Base-by-base conservation (phyloP, 352 stramenopile species). In the Thalassiosira mediterranea region DNA sequence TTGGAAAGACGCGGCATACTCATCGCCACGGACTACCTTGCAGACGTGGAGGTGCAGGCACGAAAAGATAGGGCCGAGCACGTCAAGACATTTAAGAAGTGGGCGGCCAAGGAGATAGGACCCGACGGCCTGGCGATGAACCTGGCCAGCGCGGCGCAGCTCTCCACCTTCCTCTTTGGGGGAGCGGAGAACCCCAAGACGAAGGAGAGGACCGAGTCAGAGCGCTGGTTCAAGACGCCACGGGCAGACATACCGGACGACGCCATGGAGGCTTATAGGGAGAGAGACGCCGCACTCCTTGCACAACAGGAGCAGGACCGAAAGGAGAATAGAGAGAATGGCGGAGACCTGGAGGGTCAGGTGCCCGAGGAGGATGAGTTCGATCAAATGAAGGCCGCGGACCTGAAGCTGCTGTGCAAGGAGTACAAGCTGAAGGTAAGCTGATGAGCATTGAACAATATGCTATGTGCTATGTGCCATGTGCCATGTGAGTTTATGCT, bases 81-180 rank as follows among this genome's bases (percentile, higher is more conserved):
- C 23, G 90, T 96, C 28, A 73, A 90, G 28, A 87, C 89, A 21
- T 98, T 98, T 79, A 78, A 96, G 7, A 77, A 94, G 19, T 99
- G 97, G 97, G 96, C 95, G 0, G 72, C 67, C 10, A 82, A 68
- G 4, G 79, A 94, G 28, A 97, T 98, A 62, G 97, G 95, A 47
- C 87, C 94, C 0, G 96, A 98, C 67, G 94, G 95, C n/a, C 72
- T 96, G n/a, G 92, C 93, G 15, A 94, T 99, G 58, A 99, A 99
- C 83, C 82, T 97, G 21, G 96, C 94, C 60, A 97, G 91, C 46
- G 91, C 95, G 0, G 78, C 91, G 4, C 97, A 99, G 79, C 95
- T 98, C 44, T 90, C 95, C 75, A 97, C 97, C 3, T 86, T 99
- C 65, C 87, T 99, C n/a, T 99, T 99, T 72, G 97, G 96, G 13